Percentiles rank a stretch among this genome's conserved stretches.
Conservation (phyloP, 2,329 filamentous ascomycete species). For the Penicillium hordei region DNA sequence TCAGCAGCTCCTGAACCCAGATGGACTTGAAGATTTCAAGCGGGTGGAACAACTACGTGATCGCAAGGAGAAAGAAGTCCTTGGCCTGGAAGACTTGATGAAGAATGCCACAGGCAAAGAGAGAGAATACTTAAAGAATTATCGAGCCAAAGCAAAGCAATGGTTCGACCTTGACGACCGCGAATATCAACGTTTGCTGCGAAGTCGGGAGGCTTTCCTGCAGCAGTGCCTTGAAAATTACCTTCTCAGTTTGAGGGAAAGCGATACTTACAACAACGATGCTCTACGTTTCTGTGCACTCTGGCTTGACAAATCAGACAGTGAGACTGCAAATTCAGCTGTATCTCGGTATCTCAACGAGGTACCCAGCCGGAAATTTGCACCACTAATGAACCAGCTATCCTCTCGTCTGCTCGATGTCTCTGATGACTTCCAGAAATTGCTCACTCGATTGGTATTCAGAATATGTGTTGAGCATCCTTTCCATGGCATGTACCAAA, state of each 20-base stretch:
- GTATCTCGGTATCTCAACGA: conserved; percentile 67
- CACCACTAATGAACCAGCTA: conserved; percentile 88
- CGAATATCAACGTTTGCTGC: conserved; percentile 76
- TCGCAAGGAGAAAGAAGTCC: conserved; percentile 77
- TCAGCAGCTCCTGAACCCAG: conserved; percentile 83
- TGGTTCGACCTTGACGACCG: conserved; percentile 90
- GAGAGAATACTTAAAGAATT: conserved; percentile 58
- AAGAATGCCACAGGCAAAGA: conserved; percentile 51
- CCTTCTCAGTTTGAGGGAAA: conserved; percentile 76
- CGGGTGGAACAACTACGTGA: conserved; percentile 76
- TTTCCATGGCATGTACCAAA: conserved; percentile 95
- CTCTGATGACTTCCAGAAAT: conserved; percentile 68
- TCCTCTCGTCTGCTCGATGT: conserved; percentile 84
- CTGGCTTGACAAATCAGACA: conserved; percentile 86
- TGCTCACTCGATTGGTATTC: conserved; percentile 71
- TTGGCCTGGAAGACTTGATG: conserved; percentile 65
- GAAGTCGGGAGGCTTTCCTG: conserved; percentile 79
- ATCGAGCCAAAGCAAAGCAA: conserved; percentile 71
- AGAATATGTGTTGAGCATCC: conserved; percentile 91
- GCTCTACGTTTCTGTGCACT: conserved; percentile 88
- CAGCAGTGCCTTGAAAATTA: conserved; percentile 91
- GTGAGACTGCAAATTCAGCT: conserved; percentile 71
- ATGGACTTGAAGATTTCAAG: conserved; percentile 78
- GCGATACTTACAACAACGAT: conserved; percentile 85
- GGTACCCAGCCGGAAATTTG: conserved; percentile 90